These are phyloP conservation scores for Barnettozyma vustinii DNA, from an alignment of 805 yeast species.

Conservation along the genomic window DNA sequence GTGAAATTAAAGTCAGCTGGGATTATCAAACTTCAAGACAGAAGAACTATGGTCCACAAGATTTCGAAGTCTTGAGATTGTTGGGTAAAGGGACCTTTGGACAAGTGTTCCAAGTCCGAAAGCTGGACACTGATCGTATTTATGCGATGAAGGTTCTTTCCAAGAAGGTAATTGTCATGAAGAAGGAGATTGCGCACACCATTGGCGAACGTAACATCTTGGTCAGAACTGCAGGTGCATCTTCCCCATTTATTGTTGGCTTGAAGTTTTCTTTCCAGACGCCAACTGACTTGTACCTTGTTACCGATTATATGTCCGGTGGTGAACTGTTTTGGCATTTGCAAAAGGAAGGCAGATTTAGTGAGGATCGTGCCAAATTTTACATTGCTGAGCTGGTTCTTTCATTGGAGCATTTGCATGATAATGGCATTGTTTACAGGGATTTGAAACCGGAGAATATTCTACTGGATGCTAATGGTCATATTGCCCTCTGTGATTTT, in stretches of 20 bases:
- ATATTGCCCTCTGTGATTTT: conserved; percentile 94
- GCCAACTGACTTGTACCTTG: conserved; percentile 83
- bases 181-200: conserved; percentile 97
- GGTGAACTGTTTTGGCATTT: conserved; percentile 97
- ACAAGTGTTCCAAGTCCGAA: conserved; percentile 92
- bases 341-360: conserved; percentile 92
- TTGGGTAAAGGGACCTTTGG: conserved; percentile 98
- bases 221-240: conserved; percentile 85
- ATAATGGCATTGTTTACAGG: conserved; percentile 92
- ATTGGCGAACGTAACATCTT: conserved; percentile 94
- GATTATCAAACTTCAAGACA: conserved; percentile 57
- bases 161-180: conserved; percentile 90
- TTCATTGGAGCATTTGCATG: conserved; percentile 91
- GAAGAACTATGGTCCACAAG: conserved; percentile 89
- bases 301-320: conserved; percentile 97
- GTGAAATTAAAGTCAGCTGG: conserved; percentile 72
- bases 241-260: conserved; percentile 92
- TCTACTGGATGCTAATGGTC: conserved; percentile 92
- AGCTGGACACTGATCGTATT: conserved; percentile 81
- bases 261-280: conserved; percentile 96
- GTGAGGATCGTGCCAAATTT: conserved; percentile 92
- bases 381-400: conserved; percentile 93
- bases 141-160: conserved; percentile 97
- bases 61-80: conserved; percentile 85
- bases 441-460: conserved; percentile 97